A percentile compares a stretch with the other conserved stretches of the same genome.
phyloP scores from a whole-genome alignment of 176 grass and related monocot species.

The Juncus inflexus region DNA sequence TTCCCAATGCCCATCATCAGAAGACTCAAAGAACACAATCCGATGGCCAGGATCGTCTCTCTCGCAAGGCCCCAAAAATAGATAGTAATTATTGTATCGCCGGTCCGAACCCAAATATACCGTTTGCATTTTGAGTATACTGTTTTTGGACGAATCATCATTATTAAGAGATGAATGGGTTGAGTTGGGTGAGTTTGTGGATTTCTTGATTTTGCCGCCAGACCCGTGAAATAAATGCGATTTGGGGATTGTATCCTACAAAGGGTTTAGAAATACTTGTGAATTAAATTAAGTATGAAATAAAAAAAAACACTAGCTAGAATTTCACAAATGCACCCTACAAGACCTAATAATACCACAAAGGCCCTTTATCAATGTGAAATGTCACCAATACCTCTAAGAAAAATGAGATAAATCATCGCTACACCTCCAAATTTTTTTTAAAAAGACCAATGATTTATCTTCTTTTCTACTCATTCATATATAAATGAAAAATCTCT shows the following conservation, averaged over 20 bases:
- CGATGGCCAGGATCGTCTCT: slow-evolving; percentile 81
- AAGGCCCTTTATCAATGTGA: no score
- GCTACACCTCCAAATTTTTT: no score
- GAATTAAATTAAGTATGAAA: no score
- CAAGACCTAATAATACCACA: no score
- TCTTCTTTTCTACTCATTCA: no score
- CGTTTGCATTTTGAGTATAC: slow-evolving; percentile 51
- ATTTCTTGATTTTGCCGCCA: slow-evolving; percentile 95
- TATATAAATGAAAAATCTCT: no score
- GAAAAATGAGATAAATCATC: no score
- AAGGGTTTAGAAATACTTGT: slow-evolving; percentile 14
- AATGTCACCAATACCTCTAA: no score
- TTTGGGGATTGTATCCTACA: slow-evolving; percentile 48
- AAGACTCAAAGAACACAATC: slow-evolving; percentile 92
- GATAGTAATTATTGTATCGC: slow-evolving; percentile 95
- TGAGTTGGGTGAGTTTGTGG: slow-evolving; percentile 32
- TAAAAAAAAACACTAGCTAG: no score
- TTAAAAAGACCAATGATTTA: no score
- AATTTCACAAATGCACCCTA: no score
- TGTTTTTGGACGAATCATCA: slow-evolving; percentile 21
- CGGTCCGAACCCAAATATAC: slow-evolving; percentile 81
- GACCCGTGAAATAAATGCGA: slow-evolving; percentile 34
- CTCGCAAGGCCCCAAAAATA: slow-evolving; percentile 81
- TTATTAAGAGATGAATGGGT: slow-evolving; percentile 18
- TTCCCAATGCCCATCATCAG: slow-evolving; percentile 91